Evolutionary conservation across 2,329 filamentous ascomycete species (phyloP), one percentile per base, ranked within the genome.

Genomic region (Xylaria hypoxylon): DNA sequence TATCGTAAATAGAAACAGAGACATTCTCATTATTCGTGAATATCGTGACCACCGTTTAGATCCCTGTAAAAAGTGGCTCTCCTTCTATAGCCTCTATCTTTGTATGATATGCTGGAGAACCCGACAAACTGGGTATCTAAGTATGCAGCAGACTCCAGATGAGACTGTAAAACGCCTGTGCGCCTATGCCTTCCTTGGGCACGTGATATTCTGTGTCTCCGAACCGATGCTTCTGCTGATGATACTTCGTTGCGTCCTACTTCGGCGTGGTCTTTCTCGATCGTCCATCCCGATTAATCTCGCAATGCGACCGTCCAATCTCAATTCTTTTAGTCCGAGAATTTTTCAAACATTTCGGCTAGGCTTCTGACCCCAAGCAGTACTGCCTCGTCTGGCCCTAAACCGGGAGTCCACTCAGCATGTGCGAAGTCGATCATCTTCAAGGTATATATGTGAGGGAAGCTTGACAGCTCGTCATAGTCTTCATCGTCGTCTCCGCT

Each of bases 371-470:
- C 87, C 0, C 94, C 94, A 40, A 82, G 82, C 35, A 97, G 82
- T 15, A 87, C 82, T 75, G 98, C 98, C 80, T 97, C 90, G 77
- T 99, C 96, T 0, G 92, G 90, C 0, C 95, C 95, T 73, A 91
- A 81, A 1, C 93, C 93, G 0, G 92, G 91, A 1, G 89, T 91
- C 90, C 91, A 98, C 56, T 84, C 81, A 11, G 96, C 96, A 79
- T 99, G 96, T 1, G 96, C 96, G 84, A 99, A 99, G 78, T 99
- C 96, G 73, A 99, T 99, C 69, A 99, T 85, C 76, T 95, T 96
- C 56, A 97, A 84, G 13, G 89, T 86, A 74, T 91, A 93, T 48
- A 97, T 87, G 73, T 90, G 71, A 68, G 66, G 76, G 31, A 71
- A 78, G 76, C 67, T 81, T 76, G 58, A 86, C 83, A 88, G 86